Percentiles rank a stretch among this genome's conserved stretches.
phyloP scores from a whole-genome alignment of 306 rosid genomes.

The Castanospermum australe region DNA sequence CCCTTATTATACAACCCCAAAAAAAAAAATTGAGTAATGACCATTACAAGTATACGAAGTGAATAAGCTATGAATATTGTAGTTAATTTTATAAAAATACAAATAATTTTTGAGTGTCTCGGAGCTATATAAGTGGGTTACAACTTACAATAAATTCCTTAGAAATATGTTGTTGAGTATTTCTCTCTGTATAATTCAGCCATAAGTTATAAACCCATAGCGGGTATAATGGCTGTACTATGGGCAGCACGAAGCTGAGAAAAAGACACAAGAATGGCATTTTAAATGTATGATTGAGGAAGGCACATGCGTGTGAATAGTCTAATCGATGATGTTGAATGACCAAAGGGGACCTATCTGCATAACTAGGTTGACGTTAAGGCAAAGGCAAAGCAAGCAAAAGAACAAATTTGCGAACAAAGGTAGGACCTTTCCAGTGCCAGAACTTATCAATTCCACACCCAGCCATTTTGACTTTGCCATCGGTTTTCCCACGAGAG shows the following conservation, averaged over 20 bases:
- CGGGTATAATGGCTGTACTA: no score
- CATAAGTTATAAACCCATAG: no score
- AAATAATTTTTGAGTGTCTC: no score
- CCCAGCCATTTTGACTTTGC: slow-evolving; percentile 63
- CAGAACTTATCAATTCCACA: slow-evolving; percentile 43
- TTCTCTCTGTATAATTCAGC: no score
- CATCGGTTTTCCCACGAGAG: not conserved
- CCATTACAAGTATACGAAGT: no score
- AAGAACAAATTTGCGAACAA: not conserved
- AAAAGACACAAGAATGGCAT: not conserved
- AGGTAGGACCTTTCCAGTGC: slow-evolving; percentile 26
- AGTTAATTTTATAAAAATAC: no score
- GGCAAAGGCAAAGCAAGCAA: slow-evolving; percentile 43
- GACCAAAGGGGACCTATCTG: not conserved
- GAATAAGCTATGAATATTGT: no score
- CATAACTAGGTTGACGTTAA: slow-evolving; percentile 46
- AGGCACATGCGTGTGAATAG: slow-evolving; percentile 6
- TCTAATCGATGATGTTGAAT: not conserved
- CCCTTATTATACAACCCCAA: no score
- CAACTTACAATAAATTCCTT: no score
- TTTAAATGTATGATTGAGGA: not conserved
- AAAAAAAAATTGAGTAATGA: no score
- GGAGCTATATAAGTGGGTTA: no score
- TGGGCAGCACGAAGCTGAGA: not conserved
- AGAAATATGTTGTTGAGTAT: no score